phyloP scores from a whole-genome alignment of 2,329 filamentous ascomycete genomes.

The Dryadomyces sulphureus region DNA sequence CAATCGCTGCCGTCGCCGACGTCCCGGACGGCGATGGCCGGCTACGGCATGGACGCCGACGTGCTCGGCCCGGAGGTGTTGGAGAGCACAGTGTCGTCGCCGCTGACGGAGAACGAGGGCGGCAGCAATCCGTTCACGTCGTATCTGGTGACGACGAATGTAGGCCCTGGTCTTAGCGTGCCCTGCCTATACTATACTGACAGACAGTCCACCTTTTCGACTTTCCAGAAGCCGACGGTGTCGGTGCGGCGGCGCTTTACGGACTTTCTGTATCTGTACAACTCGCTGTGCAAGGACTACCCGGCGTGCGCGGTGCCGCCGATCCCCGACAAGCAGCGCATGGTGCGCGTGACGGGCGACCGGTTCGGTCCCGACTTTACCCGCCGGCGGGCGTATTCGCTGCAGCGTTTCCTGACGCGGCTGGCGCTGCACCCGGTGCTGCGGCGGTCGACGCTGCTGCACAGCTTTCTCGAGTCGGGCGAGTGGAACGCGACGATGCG shows the following conservation, averaged over 20 bases:
- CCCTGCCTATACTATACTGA: neutral
- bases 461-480: slow-evolving; percentile 77
- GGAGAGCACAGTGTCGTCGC: slow-evolving; percentile 68
- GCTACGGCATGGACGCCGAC: slow-evolving; percentile 41
- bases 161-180: slow-evolving; percentile 22
- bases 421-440: slow-evolving; percentile 80
- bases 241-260: slow-evolving; percentile 83
- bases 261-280: slow-evolving; percentile 94
- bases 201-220: slow-evolving; percentile 73
- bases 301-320: slow-evolving; percentile 87
- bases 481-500: slow-evolving; percentile 98
- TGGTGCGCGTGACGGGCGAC: slow-evolving; percentile 95
- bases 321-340: slow-evolving; percentile 94
- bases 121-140: slow-evolving; percentile 96
- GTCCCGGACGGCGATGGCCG: slow-evolving; percentile 17
- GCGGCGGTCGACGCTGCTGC: slow-evolving; percentile 66
- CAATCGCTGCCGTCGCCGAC: slow-evolving; percentile 5
- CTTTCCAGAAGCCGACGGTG: slow-evolving; percentile 72
- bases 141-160: slow-evolving; percentile 83
- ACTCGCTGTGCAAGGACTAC: slow-evolving; percentile 74
- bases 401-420: slow-evolving; percentile 80
- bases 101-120: slow-evolving; percentile 89
- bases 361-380: slow-evolving; percentile 92
- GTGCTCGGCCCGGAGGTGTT: slow-evolving; percentile 59
- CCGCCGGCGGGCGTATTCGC: slow-evolving; percentile 68